Conservation (phyloP, 768 basidiomycete species). For the Lactarius sp. region DNA sequence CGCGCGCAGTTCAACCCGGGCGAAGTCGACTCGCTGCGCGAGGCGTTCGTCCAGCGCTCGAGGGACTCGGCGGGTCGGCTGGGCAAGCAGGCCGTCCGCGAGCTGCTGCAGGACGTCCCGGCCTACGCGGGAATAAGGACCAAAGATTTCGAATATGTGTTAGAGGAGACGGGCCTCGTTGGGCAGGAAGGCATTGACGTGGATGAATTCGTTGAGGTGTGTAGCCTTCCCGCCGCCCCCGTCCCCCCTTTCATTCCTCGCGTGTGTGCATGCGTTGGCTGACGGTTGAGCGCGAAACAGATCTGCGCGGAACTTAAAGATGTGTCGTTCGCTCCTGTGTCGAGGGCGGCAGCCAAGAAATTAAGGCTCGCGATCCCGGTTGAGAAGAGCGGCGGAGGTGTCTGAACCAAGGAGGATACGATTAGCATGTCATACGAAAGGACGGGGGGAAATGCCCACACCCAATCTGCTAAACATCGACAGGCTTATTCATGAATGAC, state of each 20-base stretch:
- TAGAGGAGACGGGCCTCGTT: constrained; percentile 69
- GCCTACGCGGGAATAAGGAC: constrained; percentile 57
- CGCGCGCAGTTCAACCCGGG: constrained; percentile 52
- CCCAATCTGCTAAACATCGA: not conserved
- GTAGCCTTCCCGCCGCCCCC: constrained; percentile 29
- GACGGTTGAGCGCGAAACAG: constrained; percentile 33
- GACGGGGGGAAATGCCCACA: not conserved
- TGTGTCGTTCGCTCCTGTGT: constrained; percentile 44
- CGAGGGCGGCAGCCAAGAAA: constrained; percentile 32
- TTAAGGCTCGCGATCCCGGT: constrained; percentile 47
- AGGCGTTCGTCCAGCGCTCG: constrained; percentile 35
- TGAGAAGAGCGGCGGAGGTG: constrained; percentile 51
- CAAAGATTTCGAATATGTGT: constrained; percentile 69
- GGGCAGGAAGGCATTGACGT: constrained; percentile 56
- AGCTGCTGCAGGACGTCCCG: constrained; percentile 30
- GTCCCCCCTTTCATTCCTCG: too few relatives aligned
- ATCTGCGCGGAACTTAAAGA: constrained; percentile 73
- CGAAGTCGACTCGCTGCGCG: constrained; percentile 42
- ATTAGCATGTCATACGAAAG: not conserved
- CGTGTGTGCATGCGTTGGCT: constrained; percentile 3
- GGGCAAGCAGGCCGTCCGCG: constrained; percentile 34
- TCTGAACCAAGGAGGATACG: constrained; percentile 27
- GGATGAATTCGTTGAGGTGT: constrained; percentile 85
- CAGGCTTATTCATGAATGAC: not conserved
- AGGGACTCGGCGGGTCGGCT: constrained; percentile 34